Percentiles rank a stretch among this genome's conserved stretches.
phyloP scores from a whole-genome alignment of 257 asterid species.

The Agastache rugosa region DNA sequence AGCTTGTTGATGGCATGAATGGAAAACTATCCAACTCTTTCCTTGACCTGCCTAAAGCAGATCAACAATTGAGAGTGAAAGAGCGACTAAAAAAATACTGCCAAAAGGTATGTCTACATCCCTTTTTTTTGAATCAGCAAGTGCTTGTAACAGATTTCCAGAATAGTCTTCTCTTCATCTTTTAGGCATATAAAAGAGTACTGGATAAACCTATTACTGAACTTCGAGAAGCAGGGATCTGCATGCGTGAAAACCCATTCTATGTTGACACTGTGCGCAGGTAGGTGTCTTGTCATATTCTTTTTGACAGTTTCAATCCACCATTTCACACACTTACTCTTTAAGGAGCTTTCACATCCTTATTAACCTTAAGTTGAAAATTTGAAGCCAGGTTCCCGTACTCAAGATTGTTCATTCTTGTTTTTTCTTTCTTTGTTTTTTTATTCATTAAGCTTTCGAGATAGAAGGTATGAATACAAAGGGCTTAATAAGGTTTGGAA shows the following conservation, averaged over 20 bases:
- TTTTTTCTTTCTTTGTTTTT: conserved; percentile 20
- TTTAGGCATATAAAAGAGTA: conserved; percentile 93
- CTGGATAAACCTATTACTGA: conserved; percentile 91
- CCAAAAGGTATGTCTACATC: conserved; percentile 69
- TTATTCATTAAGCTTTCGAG: conserved; percentile 74
- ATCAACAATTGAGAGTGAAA: conserved; percentile 86
- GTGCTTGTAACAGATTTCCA: conserved; percentile 30
- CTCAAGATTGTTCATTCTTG: conserved; percentile 23
- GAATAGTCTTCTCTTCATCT: conserved; percentile 31
- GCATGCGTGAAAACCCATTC: conserved; percentile 99
- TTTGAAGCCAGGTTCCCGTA: conserved; percentile 27
- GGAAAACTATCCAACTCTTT: conserved; percentile 71
- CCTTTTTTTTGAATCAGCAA: conserved; percentile 28
- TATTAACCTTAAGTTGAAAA: conserved; percentile 20
- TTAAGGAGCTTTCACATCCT: conserved; percentile 23
- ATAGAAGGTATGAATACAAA: conserved; percentile 96
- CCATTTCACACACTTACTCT: not conserved
- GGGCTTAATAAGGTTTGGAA: conserved; percentile 98
- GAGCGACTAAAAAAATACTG: conserved; percentile 96
- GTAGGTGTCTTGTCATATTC: conserved; percentile 46
- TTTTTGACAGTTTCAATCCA: conserved; percentile 16
- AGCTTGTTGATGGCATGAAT: conserved; percentile 65
- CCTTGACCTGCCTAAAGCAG: conserved; percentile 90
- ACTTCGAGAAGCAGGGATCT: conserved; percentile 97
- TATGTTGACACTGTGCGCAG: conserved; percentile 99